Base-by-base conservation (phyloP, 2,329 filamentous ascomycete genomes). In the Elsinoe australis region DNA sequence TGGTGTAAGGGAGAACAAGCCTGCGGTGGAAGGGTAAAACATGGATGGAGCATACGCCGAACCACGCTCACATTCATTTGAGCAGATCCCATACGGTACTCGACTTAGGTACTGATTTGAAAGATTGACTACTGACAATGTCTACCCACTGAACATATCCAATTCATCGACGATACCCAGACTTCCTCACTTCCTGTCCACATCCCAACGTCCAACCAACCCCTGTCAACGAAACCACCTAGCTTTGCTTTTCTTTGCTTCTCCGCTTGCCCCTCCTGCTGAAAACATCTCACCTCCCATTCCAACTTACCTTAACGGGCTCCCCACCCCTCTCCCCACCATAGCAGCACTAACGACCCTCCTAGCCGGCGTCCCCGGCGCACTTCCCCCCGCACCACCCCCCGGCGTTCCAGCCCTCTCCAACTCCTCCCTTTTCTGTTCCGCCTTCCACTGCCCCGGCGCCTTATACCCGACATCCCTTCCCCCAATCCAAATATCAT, bases 401-500 rank as follows among this genome's bases (percentile, higher is more conserved):
- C 54, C 54, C 39, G 45, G 38, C 15, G 19, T n/a, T 12, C 52
- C n/a, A n/a, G n/a, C 51, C 29, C 54, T 49, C 24, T 52, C 53
- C 5, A 53, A 55, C n/a, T 47, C 52, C 26, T 53, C 49, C 18
- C 52, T 52, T 28, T 48, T 36, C 33, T 48, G 45, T 21, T 53
- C 49, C 28, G 51, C 53, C 32, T 50, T 52, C 45, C 49, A 47
- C 5, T 51, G 52, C 4, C 49, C 48, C 3, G 64, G 64, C 18
- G 64, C 64, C 47, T 64, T 66, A 56, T 64, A 70, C 18, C 67
- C 59, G 66, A 75, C 59, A 73, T 79, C 56, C 68, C 75, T 52
- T 67, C 85, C 70, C 71, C 78, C 59, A 65, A 72, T 59, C 66
- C 95, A 95, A 5, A 96, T 87, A 58, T 94, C 87, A 61, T 88